Base-by-base conservation (phyloP, 2,329 filamentous ascomycete genomes). In the Verticillium zaregamsianum region DNA sequence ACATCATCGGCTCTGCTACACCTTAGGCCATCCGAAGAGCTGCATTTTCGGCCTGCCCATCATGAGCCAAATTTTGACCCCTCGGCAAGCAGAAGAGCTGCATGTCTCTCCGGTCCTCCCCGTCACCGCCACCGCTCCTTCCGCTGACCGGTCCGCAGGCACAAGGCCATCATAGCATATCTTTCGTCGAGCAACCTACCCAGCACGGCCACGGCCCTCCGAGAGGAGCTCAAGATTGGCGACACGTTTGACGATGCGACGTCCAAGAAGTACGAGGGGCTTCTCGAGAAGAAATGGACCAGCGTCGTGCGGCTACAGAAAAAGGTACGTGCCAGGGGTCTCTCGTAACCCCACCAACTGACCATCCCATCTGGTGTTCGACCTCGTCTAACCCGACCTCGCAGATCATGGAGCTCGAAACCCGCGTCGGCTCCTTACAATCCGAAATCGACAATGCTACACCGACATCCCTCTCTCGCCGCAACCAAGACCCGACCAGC, bases 261-360 rank as follows among this genome's bases (percentile, higher is more conserved):
- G 23, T 85, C 89, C 59, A 97, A 97, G 81, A 97, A 96, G 78
- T 98, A 97, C 79, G 93, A 97, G 77, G 91, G 91, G 2, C 78
- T 98, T 32, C 78, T 98, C 67, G 94, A 98, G 82, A 97, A 97
- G 85, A 98, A 98, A 81, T 98, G 94, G 94, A 98, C 94, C 23
- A 95, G 92, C 70, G 90, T 98, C 32, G 93, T 97, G 70, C 86
- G 94, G 64, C 77, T 98, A 75, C 94, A 98, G 78, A 97, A 97
- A 78, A 98, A 97, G 90, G 92, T 90, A 28, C 28, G 40, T 35
- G 33, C 55, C 55, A 20, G 28, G 28, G 55, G 17, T 8, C 12
- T 3, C 14, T 15, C 9, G n/a, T 8, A 25, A 35, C 9, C 37
- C 45, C 6, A 20, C 17, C 32, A 37, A 14, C n/a, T 14, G 15